phyloP scores from a whole-genome alignment of 2,329 filamentous ascomycete genomes.

The Aspergillus sclerotialis region DNA sequence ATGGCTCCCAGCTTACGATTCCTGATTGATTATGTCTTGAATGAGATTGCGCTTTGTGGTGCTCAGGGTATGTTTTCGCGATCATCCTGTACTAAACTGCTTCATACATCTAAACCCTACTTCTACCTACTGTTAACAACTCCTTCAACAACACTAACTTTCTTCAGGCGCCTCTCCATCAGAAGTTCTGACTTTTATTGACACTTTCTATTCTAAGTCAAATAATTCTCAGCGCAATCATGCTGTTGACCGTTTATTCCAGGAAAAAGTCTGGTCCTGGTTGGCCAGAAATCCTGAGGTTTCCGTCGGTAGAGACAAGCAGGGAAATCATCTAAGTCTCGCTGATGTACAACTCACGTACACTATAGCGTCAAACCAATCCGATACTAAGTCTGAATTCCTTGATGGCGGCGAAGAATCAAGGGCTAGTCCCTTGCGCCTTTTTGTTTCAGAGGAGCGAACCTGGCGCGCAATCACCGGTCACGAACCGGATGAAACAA shows the following conservation, averaged over 20 bases:
- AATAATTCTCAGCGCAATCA: constrained; percentile 14
- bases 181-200: constrained; percentile 28
- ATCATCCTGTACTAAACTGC: constrained; percentile 1
- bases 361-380: not conserved
- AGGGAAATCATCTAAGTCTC: constrained; percentile 35
- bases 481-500: constrained; percentile 50
- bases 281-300: constrained; percentile 50
- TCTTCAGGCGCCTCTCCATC: constrained; percentile 27
- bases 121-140: not conserved
- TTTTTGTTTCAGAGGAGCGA: constrained; percentile 49
- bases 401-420: not conserved
- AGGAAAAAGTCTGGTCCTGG: constrained; percentile 53
- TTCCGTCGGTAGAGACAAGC: constrained; percentile 38
- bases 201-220: constrained; percentile 27
- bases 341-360: constrained; percentile 25
- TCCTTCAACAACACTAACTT: constrained; percentile 14
- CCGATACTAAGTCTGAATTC: not conserved
- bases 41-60: constrained; percentile 53
- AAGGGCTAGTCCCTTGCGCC: constrained; percentile 17
- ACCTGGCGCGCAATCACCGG: constrained; percentile 56
- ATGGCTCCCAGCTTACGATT: constrained; percentile 49
- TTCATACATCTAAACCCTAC: not conserved
- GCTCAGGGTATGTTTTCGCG: constrained; percentile 46
- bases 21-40: constrained; percentile 51
- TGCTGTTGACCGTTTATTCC: constrained; percentile 43